Evolutionary conservation across 768 basidiomycete genomes (phyloP).

Genomic region (Calvatia gigantea): DNA sequence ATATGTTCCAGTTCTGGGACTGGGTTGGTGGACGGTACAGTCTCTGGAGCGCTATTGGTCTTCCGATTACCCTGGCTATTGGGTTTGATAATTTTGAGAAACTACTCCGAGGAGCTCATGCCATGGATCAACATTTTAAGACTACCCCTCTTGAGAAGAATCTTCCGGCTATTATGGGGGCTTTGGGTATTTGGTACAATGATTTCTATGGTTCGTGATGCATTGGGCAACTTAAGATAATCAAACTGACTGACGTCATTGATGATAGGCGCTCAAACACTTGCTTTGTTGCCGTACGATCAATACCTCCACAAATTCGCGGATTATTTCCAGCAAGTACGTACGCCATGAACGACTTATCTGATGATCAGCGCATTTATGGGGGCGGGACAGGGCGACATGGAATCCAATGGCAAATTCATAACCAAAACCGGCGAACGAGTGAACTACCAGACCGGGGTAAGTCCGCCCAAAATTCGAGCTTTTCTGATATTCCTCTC

Average conservation of each 20-base stretch:
- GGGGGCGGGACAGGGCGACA: conserved; percentile 66
- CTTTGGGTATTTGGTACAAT: conserved; percentile 97
- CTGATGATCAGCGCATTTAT: not conserved
- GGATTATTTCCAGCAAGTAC: conserved; percentile 96
- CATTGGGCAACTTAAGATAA: not conserved
- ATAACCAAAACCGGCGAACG: conserved; percentile 92
- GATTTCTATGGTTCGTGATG: conserved; percentile 79
- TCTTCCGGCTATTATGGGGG: conserved; percentile 86
- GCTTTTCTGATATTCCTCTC: not conserved
- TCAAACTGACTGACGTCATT: conserved; percentile 3
- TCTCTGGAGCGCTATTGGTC: conserved; percentile 96
- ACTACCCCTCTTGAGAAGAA: conserved; percentile 85
- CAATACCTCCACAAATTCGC: conserved; percentile 99
- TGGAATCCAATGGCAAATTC: conserved; percentile 99
- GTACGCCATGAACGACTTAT: not conserved
- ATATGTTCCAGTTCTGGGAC: conserved; percentile 99
- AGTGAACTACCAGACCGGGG: conserved; percentile 95
- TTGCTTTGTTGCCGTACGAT: conserved; percentile 94
- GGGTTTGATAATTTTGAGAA: conserved; percentile 94
- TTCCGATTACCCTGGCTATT: conserved; percentile 90
- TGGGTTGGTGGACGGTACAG: conserved; percentile 99
- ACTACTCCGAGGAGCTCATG: conserved; percentile 89
- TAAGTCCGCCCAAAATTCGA: conserved; percentile 36
- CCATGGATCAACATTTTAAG: conserved; percentile 97
- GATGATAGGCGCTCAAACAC: conserved; percentile 86